Percentiles rank a stretch among this genome's conserved stretches.
Evolutionary conservation across 345 rosid species (phyloP).

Genomic region (Brassica nigra): DNA sequence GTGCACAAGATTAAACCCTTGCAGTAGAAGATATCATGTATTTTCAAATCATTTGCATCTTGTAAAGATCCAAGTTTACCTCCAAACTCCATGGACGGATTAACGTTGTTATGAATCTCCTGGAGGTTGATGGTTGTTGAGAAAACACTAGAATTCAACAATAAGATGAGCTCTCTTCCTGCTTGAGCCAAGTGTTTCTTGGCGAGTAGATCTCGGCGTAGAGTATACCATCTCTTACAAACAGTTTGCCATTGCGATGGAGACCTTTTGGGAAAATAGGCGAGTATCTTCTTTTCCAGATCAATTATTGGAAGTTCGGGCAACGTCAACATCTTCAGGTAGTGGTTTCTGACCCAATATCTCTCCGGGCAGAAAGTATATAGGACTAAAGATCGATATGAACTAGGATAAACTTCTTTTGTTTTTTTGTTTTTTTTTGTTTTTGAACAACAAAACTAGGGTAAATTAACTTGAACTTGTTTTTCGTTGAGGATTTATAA

Average conservation of each 20-base stretch:
- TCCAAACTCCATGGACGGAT: background rate
- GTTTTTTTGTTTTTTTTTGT: background rate
- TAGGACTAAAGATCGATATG: background rate
- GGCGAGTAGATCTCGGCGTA: constrained; percentile 3
- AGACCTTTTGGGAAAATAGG: background rate
- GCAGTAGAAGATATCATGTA: background rate
- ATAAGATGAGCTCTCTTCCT: constrained; percentile 5
- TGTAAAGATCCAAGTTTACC: background rate
- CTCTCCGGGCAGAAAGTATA: background rate
- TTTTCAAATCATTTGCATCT: background rate
- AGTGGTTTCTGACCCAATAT: background rate
- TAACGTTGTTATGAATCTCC: background rate
- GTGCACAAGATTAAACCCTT: background rate
- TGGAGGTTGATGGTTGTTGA: background rate
- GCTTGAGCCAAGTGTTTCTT: constrained; percentile 5
- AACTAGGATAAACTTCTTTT: background rate
- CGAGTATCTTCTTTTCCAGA: background rate
- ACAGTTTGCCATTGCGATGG: background rate
- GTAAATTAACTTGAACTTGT: background rate
- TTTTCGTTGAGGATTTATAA: background rate
- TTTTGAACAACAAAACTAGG: background rate
- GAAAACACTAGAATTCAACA: background rate
- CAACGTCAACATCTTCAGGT: background rate
- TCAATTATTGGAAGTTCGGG: background rate
- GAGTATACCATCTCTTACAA: background rate